Conservation (phyloP, 257 asterid species). For the Lycium ferocissimum region DNA sequence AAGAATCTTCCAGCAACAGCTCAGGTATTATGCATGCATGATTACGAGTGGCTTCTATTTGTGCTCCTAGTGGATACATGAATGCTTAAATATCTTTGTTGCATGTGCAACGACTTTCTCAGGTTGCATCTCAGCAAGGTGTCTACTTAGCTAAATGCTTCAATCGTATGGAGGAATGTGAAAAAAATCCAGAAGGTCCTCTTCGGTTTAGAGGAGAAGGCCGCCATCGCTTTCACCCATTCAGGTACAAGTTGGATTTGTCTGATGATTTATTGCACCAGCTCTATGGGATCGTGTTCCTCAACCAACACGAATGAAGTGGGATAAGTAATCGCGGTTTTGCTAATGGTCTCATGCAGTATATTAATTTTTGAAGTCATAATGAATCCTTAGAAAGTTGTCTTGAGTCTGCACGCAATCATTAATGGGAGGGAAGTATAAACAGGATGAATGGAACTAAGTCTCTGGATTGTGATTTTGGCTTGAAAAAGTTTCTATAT, state of each 20-base stretch:
- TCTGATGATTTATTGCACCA: not conserved
- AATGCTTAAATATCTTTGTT: slow-evolving; percentile 1
- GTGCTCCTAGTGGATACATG: not conserved
- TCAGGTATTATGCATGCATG: slow-evolving; percentile 57
- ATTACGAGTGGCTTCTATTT: not conserved
- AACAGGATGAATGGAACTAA: not conserved
- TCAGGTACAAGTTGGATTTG: slow-evolving; percentile 61
- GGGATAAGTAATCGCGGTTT: not conserved
- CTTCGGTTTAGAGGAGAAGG: slow-evolving; percentile 95
- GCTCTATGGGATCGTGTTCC: not conserved
- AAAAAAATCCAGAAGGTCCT: slow-evolving; percentile 92
- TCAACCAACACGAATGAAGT: not conserved
- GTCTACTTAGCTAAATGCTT: slow-evolving; percentile 90
- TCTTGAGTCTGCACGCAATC: not conserved
- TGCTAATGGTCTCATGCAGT: not conserved
- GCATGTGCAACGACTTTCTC: slow-evolving; percentile 25
- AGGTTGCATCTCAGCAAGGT: slow-evolving; percentile 99
- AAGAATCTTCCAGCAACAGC: slow-evolving; percentile 99
- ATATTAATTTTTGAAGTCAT: not conserved
- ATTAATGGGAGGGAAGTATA: not conserved
- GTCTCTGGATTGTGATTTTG: not conserved
- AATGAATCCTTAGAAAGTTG: not conserved
- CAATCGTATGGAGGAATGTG: slow-evolving; percentile 90
- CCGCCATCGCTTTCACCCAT: slow-evolving; percentile 91
- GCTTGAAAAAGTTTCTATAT: not conserved